Percentiles rank a stretch among this genome's conserved stretches.
These are phyloP conservation scores for Berberis thunbergii DNA, from an alignment of 164 flowering plant genomes.

Conservation along the genomic window DNA sequence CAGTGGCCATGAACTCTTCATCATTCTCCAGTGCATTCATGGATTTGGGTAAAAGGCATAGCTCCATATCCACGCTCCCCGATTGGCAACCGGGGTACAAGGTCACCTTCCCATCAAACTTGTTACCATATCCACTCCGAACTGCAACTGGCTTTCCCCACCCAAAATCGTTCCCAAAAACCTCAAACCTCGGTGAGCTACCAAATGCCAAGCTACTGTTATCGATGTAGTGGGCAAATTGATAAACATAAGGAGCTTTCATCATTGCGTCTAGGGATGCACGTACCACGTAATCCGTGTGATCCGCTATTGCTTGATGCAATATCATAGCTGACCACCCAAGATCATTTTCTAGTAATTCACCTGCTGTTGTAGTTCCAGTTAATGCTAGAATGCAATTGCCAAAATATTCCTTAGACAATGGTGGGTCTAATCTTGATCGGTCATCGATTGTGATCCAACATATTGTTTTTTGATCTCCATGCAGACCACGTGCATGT, in stretches of 20 bases:
- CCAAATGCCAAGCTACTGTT: conserved; percentile 29
- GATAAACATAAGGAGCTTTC: conserved; percentile 17
- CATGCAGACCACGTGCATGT: neutral
- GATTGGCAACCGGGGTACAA: conserved; percentile 43
- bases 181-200: conserved; percentile 41
- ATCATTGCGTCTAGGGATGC: conserved; percentile 15
- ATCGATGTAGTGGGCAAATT: conserved; percentile 13
- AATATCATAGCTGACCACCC: conserved; percentile 41
- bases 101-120: conserved; percentile 39
- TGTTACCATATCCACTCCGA: conserved; percentile 38
- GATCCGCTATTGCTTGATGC: conserved; percentile 24
- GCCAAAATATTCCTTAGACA: conserved; percentile 37
- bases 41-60: conserved; percentile 24
- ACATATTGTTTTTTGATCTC: conserved; percentile 23
- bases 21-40: conserved; percentile 40
- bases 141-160: conserved; percentile 41
- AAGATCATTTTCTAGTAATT: conserved; percentile 21
- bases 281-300: conserved; percentile 15
- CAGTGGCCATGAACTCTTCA: conserved; percentile 22
- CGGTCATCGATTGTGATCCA: conserved; percentile 25
- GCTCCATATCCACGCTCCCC: conserved; percentile 39
- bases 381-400: conserved; percentile 21
- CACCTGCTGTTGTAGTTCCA: conserved; percentile 22
- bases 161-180: conserved; percentile 44
- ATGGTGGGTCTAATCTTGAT: conserved; percentile 30